Evolutionary conservation across 352 stramenopile genomes (phyloP), one percentile per base, ranked within the genome.

Genomic region (Phytophthora agathidicida): DNA sequence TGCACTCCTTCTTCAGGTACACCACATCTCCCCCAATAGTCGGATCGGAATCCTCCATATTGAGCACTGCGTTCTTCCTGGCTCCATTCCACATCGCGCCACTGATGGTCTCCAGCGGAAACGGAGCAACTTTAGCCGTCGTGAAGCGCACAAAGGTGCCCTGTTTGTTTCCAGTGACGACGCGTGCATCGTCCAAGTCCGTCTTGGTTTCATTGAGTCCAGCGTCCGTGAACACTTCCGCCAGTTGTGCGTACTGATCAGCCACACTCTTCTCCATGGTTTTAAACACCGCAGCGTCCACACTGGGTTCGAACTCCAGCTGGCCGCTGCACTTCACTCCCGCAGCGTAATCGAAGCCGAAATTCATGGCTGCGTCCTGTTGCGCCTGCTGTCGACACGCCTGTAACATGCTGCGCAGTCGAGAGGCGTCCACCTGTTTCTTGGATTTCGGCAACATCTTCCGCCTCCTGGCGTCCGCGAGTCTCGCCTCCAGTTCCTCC

Each of bases 71-170:
- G 31, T 51, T 52, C 44, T 77, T 73, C 26, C 55, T 50, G 1
- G 30, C 36, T 7, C 42, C 32, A 5, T 53, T 37, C 51, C 60
- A 70, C 47, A 74, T 71, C 30, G 65, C 65, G 7, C 47, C 22
- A 13, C 31, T 55, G 13, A 77, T 47, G 28, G 39, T 27, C 11
- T 72, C 55, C 3, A 74, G 27, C 7, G 30, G 39, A 19, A 77
- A 77, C 1, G 64, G 68, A 19, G 52, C 41, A 1, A 72, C 38
- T 33, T 74, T 74, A 1, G 68, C 51, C 3, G 51, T 69, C 30
- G 61, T 46, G 51, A 74, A 77, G 16, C 56, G 66, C 36, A 77
- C 46, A n/a, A 69, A 74, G 14, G 68, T 54, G n/a, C 68, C 60
- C n/a, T 67, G 46, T 13, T 60, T 33, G 5, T 37, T 47, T 5